phyloP scores from a whole-genome alignment of 2,329 filamentous ascomycete genomes.

The Trichophyton equinum region DNA sequence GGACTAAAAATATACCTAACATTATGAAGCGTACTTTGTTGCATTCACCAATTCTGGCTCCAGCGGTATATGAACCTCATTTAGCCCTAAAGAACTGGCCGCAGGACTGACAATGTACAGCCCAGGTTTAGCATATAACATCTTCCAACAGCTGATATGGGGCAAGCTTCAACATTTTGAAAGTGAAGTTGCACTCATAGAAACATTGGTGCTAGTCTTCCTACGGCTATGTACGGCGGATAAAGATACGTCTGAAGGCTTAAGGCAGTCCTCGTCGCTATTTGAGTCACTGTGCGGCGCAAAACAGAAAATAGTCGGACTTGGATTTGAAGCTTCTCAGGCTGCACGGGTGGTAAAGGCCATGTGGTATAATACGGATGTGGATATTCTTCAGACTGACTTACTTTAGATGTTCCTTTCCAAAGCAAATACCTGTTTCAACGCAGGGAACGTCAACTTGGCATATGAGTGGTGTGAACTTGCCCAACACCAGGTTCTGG shows the following conservation, averaged over 20 bases:
- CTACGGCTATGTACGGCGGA: slow-evolving; percentile 50
- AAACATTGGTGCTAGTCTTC: slow-evolving; percentile 55
- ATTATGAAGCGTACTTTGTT: background rate
- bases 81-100: background rate
- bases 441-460: background rate
- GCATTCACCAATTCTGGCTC: background rate
- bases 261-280: slow-evolving; percentile 20
- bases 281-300: slow-evolving; percentile 30
- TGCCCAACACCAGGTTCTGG: slow-evolving; percentile 27
- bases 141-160: background rate
- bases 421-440: background rate
- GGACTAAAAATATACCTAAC: background rate
- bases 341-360: slow-evolving; percentile 29
- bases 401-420: background rate
- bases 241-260: slow-evolving; percentile 20
- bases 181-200: slow-evolving; percentile 47
- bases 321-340: slow-evolving; percentile 50
- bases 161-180: slow-evolving; percentile 31
- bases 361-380: background rate
- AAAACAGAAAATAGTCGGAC: slow-evolving; percentile 28
- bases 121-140: background rate
- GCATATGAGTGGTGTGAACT: slow-evolving; percentile 52
- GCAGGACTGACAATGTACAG: background rate
- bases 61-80: background rate
- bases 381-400: background rate